Percentiles rank a stretch among this genome's conserved stretches.
These are phyloP conservation scores for Acacia acuminata DNA, from an alignment of 306 rosid genomes.

Conservation along the genomic window DNA sequence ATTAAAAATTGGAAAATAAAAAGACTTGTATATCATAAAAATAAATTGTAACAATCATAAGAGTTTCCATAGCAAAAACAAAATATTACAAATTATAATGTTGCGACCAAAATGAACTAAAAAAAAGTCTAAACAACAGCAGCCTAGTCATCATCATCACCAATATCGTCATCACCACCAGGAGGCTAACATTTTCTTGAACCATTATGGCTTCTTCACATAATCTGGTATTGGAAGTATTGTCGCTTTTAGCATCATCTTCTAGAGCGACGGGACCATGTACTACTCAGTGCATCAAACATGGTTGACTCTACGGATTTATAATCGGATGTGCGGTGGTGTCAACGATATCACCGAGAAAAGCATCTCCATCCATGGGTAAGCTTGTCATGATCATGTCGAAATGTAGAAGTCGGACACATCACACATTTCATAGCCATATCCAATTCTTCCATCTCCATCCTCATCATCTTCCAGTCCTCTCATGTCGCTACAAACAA, in stretches of 20 bases:
- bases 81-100: too few species aligned
- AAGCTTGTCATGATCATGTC: conserved; percentile 90
- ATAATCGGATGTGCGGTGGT: conserved; percentile 56
- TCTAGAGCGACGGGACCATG: conserved; percentile 82
- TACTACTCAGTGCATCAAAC: conserved; percentile 73
- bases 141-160: too few species aligned
- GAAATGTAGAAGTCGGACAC: conserved; percentile 89
- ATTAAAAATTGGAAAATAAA: too few species aligned
- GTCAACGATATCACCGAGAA: conserved; percentile 51
- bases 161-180: too few species aligned
- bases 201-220: conserved; percentile 54
- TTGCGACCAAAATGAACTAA: too few species aligned
- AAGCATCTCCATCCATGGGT: conserved; percentile 59
- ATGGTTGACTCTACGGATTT: conserved; percentile 54
- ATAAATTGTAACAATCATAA: too few species aligned
- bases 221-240: conserved; percentile 44
- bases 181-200: conserved; percentile 59
- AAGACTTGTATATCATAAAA: too few species aligned
- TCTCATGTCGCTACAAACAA: conserved; percentile 44
- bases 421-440: conserved; percentile 69
- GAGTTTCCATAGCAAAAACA: too few species aligned
- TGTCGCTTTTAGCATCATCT: conserved; percentile 58
- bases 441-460: conserved; percentile 52
- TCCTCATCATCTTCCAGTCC: conserved; percentile 57
- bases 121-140: too few species aligned